Conservation (phyloP, 768 basidiomycete species). For the Suillus hirtellus region DNA sequence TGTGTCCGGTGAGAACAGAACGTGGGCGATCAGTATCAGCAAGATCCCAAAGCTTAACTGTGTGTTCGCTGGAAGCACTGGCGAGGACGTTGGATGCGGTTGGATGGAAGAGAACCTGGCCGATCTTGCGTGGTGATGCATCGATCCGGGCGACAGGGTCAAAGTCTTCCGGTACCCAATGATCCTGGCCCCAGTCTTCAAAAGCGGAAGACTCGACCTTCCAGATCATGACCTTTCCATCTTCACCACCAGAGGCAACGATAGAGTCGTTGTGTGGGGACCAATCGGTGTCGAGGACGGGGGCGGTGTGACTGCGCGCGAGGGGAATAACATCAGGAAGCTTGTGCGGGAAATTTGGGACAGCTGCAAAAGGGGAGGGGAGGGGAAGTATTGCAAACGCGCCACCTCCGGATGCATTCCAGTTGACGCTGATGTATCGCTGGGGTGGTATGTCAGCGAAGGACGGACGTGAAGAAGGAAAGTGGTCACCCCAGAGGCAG, state of each 20-base stretch:
- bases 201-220: slow-evolving; percentile 70
- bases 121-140: slow-evolving; percentile 84
- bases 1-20: slow-evolving; percentile 68
- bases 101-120: slow-evolving; percentile 93
- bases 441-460: slow-evolving; percentile 28
- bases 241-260: slow-evolving; percentile 91
- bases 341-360: slow-evolving; percentile 63
- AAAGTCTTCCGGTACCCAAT: slow-evolving; percentile 81
- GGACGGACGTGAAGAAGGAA: slow-evolving; percentile 13
- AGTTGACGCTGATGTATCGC: slow-evolving; percentile 91
- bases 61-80: slow-evolving; percentile 78
- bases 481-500: slow-evolving; percentile 72
- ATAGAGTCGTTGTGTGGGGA: slow-evolving; percentile 90
- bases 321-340: slow-evolving; percentile 92
- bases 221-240: slow-evolving; percentile 93
- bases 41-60: slow-evolving; percentile 91
- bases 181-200: slow-evolving; percentile 82
- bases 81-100: slow-evolving; percentile 87
- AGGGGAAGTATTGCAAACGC: slow-evolving; percentile 94
- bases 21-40: slow-evolving; percentile 67
- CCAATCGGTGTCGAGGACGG: slow-evolving; percentile 96
- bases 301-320: slow-evolving; percentile 80
- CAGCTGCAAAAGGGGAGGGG: slow-evolving; percentile 64
- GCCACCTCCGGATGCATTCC: slow-evolving; percentile 90
- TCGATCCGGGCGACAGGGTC: slow-evolving; percentile 82